These are phyloP conservation scores for Bombardia bombarda DNA, from an alignment of 495 filamentous ascomycete genomes.

Conservation along the genomic window DNA sequence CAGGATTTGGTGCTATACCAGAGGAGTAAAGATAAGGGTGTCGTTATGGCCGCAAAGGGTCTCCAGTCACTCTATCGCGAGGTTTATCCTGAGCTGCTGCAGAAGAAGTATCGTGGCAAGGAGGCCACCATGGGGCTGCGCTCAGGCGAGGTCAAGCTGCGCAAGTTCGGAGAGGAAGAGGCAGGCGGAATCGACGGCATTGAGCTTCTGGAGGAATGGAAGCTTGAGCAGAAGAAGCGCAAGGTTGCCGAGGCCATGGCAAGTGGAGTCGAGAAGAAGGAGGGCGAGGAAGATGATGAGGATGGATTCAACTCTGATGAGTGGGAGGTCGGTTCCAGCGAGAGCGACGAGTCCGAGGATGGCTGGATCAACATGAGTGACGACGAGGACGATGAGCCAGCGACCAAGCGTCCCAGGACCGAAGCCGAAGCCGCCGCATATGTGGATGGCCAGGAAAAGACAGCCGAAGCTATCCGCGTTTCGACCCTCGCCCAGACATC, in stretches of 20 bases:
- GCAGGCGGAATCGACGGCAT: constrained; percentile 83
- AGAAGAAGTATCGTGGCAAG: constrained; percentile 86
- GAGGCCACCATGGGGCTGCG: constrained; percentile 78
- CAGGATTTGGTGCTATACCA: constrained; percentile 95
- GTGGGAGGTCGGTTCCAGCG: constrained; percentile 78
- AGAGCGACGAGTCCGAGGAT: constrained; percentile 62
- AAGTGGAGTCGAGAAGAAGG: constrained; percentile 34
- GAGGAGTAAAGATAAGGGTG: constrained; percentile 95
- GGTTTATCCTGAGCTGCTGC: constrained; percentile 79
- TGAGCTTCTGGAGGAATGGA: constrained; percentile 87
- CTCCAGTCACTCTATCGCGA: constrained; percentile 86
- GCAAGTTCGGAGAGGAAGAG: constrained; percentile 73
- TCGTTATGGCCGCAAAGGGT: constrained; percentile 93
- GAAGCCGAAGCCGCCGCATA: constrained; percentile 16
- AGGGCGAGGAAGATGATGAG: constrained; percentile 36
- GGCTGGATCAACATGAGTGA: constrained; percentile 94
- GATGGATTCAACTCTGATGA: constrained; percentile 67
- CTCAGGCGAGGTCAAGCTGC: constrained; percentile 58
- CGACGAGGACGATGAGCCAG: constrained; percentile 59
- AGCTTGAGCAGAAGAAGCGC: constrained; percentile 74
- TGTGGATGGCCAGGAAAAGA: constrained; percentile 26
- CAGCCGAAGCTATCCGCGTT: constrained; percentile 28
- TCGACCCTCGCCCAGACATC: constrained; percentile 69
- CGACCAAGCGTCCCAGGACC: constrained; percentile 52
- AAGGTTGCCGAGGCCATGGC: constrained; percentile 59